A percentile compares a stretch with the other conserved stretches of the same genome.
phyloP scores from a whole-genome alignment of 495 filamentous ascomycete species.

The Penicillium pancosmium region DNA sequence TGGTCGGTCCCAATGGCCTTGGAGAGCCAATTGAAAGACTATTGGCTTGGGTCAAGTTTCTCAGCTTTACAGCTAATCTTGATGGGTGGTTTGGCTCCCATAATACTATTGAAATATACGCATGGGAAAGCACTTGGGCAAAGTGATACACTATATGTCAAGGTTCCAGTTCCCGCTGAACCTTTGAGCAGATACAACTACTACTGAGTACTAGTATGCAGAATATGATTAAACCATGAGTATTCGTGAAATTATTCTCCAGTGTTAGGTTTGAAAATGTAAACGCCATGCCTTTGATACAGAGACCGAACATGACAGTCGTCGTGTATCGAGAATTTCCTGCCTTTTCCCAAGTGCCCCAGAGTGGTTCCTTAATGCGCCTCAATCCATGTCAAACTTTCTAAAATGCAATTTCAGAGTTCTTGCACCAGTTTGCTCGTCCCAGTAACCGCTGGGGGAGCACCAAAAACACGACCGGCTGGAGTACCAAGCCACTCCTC shows the following conservation, averaged over 20 bases:
- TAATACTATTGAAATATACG: no score
- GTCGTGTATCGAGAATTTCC: conserved; percentile 12
- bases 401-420: conserved; percentile 28
- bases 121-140: no score
- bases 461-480: conserved; percentile 63
- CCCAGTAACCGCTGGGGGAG: conserved; percentile 23
- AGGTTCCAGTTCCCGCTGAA: no score
- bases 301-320: conserved; percentile 3
- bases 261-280: conserved; percentile 8
- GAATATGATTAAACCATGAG: not conserved
- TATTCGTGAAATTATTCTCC: not conserved
- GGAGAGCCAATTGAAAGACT: not conserved
- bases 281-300: conserved; percentile 24
- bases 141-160: no score
- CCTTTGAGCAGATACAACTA: not conserved
- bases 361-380: conserved; percentile 30
- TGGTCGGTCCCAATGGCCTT: not conserved
- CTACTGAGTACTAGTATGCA: no score
- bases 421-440: conserved; percentile 51
- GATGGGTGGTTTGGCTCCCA: no score
- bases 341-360: conserved; percentile 16
- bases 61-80: not conserved
- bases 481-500: conserved; percentile 78
- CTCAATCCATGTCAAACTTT: conserved; percentile 20
- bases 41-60: not conserved